Conservation (phyloP, 2,329 filamentous ascomycete species). For the Cladophialophora chaetospira region DNA sequence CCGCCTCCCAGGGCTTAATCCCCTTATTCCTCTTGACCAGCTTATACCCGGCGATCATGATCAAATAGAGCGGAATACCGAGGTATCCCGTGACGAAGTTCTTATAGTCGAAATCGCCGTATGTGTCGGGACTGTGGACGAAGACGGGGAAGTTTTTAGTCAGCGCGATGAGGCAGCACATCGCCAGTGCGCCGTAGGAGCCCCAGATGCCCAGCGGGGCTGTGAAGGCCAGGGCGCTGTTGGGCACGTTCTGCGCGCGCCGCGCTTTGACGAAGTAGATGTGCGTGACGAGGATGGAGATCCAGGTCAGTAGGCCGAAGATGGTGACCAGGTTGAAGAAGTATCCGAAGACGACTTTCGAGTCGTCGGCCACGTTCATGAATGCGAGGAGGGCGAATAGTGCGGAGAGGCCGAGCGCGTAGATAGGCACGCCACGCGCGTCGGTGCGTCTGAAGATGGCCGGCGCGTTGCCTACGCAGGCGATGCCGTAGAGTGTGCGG, state of each 20-base stretch:
- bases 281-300: conserved; percentile 68
- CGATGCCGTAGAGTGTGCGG: conserved; percentile 67
- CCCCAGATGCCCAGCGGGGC: conserved; percentile 73
- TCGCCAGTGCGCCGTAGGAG: conserved; percentile 66
- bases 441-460: conserved; percentile 71
- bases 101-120: conserved; percentile 68
- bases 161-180: conserved; percentile 72
- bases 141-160: conserved; percentile 85
- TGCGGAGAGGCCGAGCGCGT: conserved; percentile 63
- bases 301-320: conserved; percentile 66
- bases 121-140: conserved; percentile 45
- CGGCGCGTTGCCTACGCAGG: conserved; percentile 71
- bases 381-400: conserved; percentile 68
- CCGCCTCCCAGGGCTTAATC: conserved; percentile 61
- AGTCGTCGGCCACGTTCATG: conserved; percentile 63
- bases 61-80: conserved; percentile 73
- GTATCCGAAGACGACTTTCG: conserved; percentile 62
- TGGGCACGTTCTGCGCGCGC: conserved; percentile 59
- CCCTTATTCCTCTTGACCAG: conserved; percentile 56
- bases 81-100: conserved; percentile 77
- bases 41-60: conserved; percentile 71
- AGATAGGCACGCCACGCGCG: conserved; percentile 69
- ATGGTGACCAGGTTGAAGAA: conserved; percentile 70
- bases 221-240: conserved; percentile 61
- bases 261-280: conserved; percentile 67